Evolutionary conservation across 2,329 filamentous ascomycete genomes (phyloP).

Genomic region (Byssothecium circinans): DNA sequence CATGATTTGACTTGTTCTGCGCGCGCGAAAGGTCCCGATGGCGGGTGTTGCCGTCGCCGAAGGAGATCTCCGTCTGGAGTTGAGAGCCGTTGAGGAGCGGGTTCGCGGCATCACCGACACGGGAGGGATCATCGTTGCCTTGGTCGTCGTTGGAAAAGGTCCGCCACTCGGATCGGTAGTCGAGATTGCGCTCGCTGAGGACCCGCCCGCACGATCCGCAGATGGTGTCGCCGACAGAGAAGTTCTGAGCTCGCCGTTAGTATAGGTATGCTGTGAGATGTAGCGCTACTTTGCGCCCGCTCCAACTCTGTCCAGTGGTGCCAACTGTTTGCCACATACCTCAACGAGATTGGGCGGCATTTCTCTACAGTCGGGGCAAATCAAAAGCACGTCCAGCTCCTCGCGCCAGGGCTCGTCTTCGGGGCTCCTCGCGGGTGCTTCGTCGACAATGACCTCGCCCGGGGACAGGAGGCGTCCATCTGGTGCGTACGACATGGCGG

Average conservation of each 20-base stretch:
- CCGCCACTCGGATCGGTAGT: slow-evolving; percentile 96
- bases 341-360: slow-evolving; percentile 80
- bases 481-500: slow-evolving; percentile 3
- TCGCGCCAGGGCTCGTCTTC: slow-evolving; percentile 64
- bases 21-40: slow-evolving; percentile 77
- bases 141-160: slow-evolving; percentile 99
- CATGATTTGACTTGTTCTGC: slow-evolving; percentile 77
- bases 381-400: slow-evolving; percentile 82
- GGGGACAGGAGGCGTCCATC: slow-evolving; percentile 44
- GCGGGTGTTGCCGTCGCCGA: slow-evolving; percentile 69
- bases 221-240: slow-evolving; percentile 88
- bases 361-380: slow-evolving; percentile 88
- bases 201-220: slow-evolving; percentile 91
- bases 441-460: slow-evolving; percentile 48
- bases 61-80: slow-evolving; percentile 84
- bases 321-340: not conserved
- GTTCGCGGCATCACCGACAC: slow-evolving; percentile 94
- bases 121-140: slow-evolving; percentile 92
- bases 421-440: slow-evolving; percentile 31
- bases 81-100: slow-evolving; percentile 87
- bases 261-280: too few relatives aligned
- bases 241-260: slow-evolving; percentile 61
- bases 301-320: too few relatives aligned
- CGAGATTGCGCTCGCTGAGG: slow-evolving; percentile 86
- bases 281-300: too few relatives aligned